Percentiles rank a stretch among this genome's conserved stretches.
Conservation (phyloP, 345 rosid genomes). For the Ceriops tagal region DNA sequence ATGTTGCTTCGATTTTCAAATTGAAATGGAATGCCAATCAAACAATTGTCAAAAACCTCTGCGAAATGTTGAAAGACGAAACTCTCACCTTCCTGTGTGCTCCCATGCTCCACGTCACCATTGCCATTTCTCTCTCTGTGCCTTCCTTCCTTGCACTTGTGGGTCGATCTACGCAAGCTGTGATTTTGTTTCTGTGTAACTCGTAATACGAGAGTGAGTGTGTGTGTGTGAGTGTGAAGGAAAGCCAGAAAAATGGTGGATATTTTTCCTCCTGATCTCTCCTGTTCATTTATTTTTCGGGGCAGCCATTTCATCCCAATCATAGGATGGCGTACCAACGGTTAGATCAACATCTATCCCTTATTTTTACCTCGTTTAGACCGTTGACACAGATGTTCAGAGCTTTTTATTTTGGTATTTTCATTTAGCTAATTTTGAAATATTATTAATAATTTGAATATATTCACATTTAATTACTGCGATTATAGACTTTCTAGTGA, state of each 20-base stretch:
- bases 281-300: background rate
- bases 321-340: too few relatives aligned
- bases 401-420: too few relatives aligned
- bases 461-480: too few relatives aligned
- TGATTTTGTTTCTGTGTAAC: background rate
- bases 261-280: background rate
- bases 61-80: background rate
- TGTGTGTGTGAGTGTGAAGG: background rate
- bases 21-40: background rate
- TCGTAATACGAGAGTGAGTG: too few relatives aligned
- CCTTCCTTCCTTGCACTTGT: background rate
- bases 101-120: conserved; percentile 36
- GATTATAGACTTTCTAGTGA: too few relatives aligned
- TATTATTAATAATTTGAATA: too few relatives aligned
- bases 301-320: too few relatives aligned
- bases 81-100: conserved; percentile 42
- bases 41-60: background rate
- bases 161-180: too few relatives aligned
- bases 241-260: conserved; percentile 17
- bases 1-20: background rate
- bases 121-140: conserved; percentile 27
- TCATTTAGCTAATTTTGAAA: too few relatives aligned
- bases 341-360: too few relatives aligned
- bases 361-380: too few relatives aligned
- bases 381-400: too few relatives aligned